Percentiles rank a stretch among this genome's conserved stretches.
Evolutionary conservation across 257 asterid genomes (phyloP).

Genomic region (Primulina tabacum): DNA sequence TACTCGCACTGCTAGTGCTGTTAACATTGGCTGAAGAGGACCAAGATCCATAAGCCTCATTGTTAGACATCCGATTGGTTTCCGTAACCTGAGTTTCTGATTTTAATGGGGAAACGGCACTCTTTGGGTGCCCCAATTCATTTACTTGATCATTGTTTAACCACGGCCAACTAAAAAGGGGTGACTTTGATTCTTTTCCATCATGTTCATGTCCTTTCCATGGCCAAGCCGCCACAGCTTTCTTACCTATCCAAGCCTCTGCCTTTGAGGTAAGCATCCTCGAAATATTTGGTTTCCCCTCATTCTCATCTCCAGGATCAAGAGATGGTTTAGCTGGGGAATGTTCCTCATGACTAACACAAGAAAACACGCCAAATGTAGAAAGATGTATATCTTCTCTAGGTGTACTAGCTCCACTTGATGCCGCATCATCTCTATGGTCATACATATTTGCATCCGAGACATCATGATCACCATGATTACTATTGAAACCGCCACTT

Average conservation of each 20-base stretch:
- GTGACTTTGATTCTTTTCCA: slow-evolving; percentile 52
- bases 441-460: slow-evolving; percentile 43
- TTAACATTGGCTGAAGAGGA: slow-evolving; percentile 67
- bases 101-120: slow-evolving; percentile 33
- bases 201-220: slow-evolving; percentile 74
- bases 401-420: slow-evolving; percentile 89
- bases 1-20: slow-evolving; percentile 86
- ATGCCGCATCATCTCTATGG: slow-evolving; percentile 75
- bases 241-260: slow-evolving; percentile 79
- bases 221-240: slow-evolving; percentile 60
- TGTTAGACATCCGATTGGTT: slow-evolving; percentile 39
- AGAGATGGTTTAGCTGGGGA: slow-evolving; percentile 41
- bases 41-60: slow-evolving; percentile 89
- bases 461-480: slow-evolving; percentile 49
- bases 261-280: slow-evolving; percentile 69
- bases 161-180: slow-evolving; percentile 77
- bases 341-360: slow-evolving; percentile 35
- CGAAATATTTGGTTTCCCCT: slow-evolving; percentile 66
- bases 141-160: slow-evolving; percentile 56
- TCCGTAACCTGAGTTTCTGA: slow-evolving; percentile 49
- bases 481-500: slow-evolving; percentile 65
- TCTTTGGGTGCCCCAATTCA: slow-evolving; percentile 47
- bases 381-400: slow-evolving; percentile 66
- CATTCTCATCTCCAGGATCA: slow-evolving; percentile 74
- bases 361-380: slow-evolving; percentile 65